Evolutionary conservation across 768 basidiomycete species (phyloP).

Genomic region (Boletus reticulatus): DNA sequence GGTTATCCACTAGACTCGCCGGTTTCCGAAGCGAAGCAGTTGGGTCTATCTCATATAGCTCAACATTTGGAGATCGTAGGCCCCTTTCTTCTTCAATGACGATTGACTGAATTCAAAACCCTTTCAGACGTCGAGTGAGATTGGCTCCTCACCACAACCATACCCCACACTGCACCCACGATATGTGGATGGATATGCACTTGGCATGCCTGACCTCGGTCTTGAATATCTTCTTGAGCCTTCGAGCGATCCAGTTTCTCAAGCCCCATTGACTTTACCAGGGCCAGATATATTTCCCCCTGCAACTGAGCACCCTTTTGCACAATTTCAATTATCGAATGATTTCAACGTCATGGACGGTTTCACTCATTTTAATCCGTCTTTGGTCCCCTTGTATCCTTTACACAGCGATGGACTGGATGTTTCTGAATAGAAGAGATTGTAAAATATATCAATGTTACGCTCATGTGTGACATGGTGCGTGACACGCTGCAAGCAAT

Average conservation of each 20-base stretch:
- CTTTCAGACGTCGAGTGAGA: conserved; percentile 27
- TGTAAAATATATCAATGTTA: not conserved
- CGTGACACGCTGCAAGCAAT: not conserved
- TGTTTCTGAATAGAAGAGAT: not conserved
- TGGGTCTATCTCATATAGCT: conserved; percentile 19
- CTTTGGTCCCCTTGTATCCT: not conserved
- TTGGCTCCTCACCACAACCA: conserved; percentile 13
- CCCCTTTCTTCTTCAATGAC: not conserved
- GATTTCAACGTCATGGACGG: not conserved
- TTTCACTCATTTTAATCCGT: conserved; percentile 1
- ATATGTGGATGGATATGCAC: not conserved
- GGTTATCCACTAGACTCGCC: conserved; percentile 21
- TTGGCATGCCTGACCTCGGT: not conserved
- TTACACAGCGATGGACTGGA: not conserved
- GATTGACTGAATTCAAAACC: conserved; percentile 1
- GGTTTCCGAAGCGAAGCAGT: conserved; percentile 18
- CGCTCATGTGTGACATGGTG: not conserved
- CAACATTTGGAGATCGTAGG: conserved; percentile 32
- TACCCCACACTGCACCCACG: not conserved
- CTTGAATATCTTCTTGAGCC: conserved; percentile 2
- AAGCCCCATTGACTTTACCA: not conserved
- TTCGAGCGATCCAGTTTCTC: not conserved
- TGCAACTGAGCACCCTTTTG: not conserved
- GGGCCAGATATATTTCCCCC: not conserved
- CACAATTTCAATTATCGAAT: not conserved